Evolutionary conservation across 345 rosid species (phyloP).

Genomic region (Eucalyptus coolabah): DNA sequence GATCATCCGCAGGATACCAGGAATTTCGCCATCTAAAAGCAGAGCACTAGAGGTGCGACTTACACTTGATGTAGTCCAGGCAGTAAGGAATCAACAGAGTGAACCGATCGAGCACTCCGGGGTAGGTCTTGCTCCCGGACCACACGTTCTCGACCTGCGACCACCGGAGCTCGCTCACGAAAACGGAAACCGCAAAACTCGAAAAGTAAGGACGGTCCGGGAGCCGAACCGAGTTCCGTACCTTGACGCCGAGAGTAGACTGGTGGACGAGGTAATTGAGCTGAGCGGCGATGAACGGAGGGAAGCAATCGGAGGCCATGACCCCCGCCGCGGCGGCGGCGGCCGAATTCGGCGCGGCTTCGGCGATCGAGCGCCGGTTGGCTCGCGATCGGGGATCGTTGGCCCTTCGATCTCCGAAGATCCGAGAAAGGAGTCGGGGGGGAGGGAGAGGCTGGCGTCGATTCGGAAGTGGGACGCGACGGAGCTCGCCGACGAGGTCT

Average conservation of each 20-base stretch:
- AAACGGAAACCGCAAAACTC: not conserved
- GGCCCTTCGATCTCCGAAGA: not conserved
- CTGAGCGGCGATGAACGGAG: slow-evolving; percentile 73
- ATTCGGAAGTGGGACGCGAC: not conserved
- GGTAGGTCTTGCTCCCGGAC: slow-evolving; percentile 60
- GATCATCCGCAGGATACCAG: not conserved
- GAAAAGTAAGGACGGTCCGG: not conserved
- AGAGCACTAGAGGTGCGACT: not conserved
- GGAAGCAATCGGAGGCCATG: slow-evolving; percentile 61
- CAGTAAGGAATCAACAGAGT: slow-evolving; percentile 87
- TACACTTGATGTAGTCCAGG: slow-evolving; percentile 70
- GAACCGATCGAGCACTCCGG: slow-evolving; percentile 66
- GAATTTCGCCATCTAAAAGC: not conserved
- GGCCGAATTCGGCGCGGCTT: not conserved
- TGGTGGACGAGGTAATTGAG: slow-evolving; percentile 68
- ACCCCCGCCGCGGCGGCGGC: not conserved
- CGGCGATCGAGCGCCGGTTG: not conserved
- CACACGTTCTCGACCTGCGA: slow-evolving; percentile 71
- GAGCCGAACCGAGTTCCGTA: not conserved
- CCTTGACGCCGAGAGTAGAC: slow-evolving; percentile 52
- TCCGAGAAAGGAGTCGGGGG: not conserved
- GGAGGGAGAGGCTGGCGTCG: not conserved
- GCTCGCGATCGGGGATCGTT: not conserved
- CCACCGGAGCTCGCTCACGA: not conserved
- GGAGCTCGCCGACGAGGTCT: not conserved